phyloP scores from a whole-genome alignment of 192 early-diverging fungal genomes.

The Gaertneriomyces semiglobifer region DNA sequence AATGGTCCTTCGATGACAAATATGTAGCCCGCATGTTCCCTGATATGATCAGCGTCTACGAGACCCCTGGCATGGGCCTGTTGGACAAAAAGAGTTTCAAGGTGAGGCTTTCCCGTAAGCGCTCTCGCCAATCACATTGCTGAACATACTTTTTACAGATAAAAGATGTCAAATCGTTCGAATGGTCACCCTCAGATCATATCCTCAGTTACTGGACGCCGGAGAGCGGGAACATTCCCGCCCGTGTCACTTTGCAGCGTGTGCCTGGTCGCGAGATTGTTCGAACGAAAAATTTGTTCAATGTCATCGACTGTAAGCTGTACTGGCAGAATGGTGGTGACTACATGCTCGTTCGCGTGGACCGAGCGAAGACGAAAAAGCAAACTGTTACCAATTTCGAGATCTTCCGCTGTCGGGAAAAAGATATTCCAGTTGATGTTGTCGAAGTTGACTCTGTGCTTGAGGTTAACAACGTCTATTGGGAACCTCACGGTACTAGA shows the following conservation, averaged over 20 bases:
- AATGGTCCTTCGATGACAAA: conserved; percentile 91
- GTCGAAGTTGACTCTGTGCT: conserved; percentile 71
- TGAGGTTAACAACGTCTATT: conserved; percentile 85
- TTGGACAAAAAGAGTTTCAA: conserved; percentile 93
- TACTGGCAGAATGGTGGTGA: conserved; percentile 89
- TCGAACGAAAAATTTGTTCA: conserved; percentile 97
- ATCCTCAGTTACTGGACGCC: conserved; percentile 94
- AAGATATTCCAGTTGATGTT: conserved; percentile 94
- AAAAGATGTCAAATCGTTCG: conserved; percentile 49
- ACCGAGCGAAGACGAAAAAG: conserved; percentile 92
- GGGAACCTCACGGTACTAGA: conserved; percentile 90
- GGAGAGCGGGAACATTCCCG: conserved; percentile 81
- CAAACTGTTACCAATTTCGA: conserved; percentile 84
- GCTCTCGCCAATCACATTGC: neutral
- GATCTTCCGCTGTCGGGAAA: conserved; percentile 88
- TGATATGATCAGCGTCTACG: conserved; percentile 76
- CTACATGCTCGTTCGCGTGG: conserved; percentile 89
- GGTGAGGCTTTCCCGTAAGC: conserved; percentile 31
- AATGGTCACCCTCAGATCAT: conserved; percentile 60
- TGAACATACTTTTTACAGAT: conserved; percentile 23
- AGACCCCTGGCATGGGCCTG: conserved; percentile 89
- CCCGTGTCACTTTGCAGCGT: conserved; percentile 85
- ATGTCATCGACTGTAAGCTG: conserved; percentile 81
- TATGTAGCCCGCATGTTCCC: conserved; percentile 88
- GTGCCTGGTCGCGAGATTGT: conserved; percentile 82